Conservation (phyloP, 306 rosid species). For the Castanea crenata region DNA sequence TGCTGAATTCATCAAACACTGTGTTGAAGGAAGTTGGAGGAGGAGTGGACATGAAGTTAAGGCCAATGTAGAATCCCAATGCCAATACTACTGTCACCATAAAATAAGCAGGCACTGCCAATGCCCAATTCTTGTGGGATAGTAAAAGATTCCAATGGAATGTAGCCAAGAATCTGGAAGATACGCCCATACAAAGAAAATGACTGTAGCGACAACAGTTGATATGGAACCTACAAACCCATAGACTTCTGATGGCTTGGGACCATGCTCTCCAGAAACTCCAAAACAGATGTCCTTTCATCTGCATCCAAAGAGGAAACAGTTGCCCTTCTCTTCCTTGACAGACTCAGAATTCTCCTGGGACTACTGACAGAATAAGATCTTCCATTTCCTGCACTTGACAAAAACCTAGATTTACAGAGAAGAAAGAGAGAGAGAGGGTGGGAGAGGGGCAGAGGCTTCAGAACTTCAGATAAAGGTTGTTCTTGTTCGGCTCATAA, state of each 20-base stretch:
- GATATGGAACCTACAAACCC: slow-evolving; percentile 92
- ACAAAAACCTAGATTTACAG: not conserved
- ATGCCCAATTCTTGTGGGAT: slow-evolving; percentile 95
- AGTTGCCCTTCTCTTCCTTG: slow-evolving; percentile 51
- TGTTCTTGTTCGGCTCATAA: too few species aligned
- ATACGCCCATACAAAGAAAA: slow-evolving; percentile 91
- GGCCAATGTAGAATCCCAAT: slow-evolving; percentile 73
- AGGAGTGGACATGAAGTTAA: slow-evolving; percentile 90
- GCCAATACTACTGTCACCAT: slow-evolving; percentile 63
- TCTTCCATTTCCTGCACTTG: slow-evolving; percentile 56
- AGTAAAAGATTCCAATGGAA: slow-evolving; percentile 73
- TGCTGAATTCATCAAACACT: slow-evolving; percentile 72
- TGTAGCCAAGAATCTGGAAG: slow-evolving; percentile 89
- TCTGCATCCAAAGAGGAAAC: slow-evolving; percentile 48
- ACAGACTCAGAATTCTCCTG: slow-evolving; percentile 69
- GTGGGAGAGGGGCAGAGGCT: too few species aligned
- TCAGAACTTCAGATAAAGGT: too few species aligned
- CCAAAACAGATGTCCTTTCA: slow-evolving; percentile 51
- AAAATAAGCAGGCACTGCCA: slow-evolving; percentile 74
- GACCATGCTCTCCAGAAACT: slow-evolving; percentile 73
- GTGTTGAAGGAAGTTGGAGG: slow-evolving; percentile 60
- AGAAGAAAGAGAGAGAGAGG: too few species aligned
- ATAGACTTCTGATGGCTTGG: slow-evolving; percentile 86
- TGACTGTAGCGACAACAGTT: slow-evolving; percentile 72
- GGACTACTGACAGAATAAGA: slow-evolving; percentile 75